phyloP scores from a whole-genome alignment of 2,329 filamentous ascomycete species.

The Cordyceps cateniannulata region DNA sequence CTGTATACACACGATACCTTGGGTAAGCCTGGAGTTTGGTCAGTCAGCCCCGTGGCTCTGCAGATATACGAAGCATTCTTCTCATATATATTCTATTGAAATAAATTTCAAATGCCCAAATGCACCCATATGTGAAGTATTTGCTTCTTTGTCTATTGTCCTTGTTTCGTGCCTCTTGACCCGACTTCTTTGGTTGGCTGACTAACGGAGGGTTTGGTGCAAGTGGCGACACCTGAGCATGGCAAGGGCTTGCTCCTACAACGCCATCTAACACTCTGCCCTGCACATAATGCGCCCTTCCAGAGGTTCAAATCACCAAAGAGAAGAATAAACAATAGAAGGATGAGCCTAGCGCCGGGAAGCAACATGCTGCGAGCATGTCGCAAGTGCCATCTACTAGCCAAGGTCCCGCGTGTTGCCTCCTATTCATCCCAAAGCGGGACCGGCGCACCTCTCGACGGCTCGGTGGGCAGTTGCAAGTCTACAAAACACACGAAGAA shows the following conservation, averaged over 20 bases:
- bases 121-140: neutral
- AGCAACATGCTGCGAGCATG: neutral
- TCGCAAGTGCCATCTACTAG: neutral
- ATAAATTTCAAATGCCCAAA: too few species aligned
- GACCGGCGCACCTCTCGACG: neutral
- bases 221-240: constrained; percentile 1
- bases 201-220: constrained; percentile 2
- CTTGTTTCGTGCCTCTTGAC: neutral
- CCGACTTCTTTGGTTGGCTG: neutral
- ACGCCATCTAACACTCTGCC: neutral
- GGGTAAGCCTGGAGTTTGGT: neutral
- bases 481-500: constrained; percentile 8
- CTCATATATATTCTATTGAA: neutral
- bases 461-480: neutral
- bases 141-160: too few species aligned
- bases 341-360: neutral
- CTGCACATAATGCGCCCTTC: neutral
- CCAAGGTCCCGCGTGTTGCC: neutral
- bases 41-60: neutral
- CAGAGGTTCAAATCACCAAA: neutral
- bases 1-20: constrained; percentile 1
- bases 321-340: neutral
- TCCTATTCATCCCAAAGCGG: constrained; percentile 1
- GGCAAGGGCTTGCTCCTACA: neutral
- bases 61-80: neutral